Evolutionary conservation across 345 rosid species (phyloP), one percentile per base, ranked within the genome.

Genomic region (Raphanus sativus): DNA sequence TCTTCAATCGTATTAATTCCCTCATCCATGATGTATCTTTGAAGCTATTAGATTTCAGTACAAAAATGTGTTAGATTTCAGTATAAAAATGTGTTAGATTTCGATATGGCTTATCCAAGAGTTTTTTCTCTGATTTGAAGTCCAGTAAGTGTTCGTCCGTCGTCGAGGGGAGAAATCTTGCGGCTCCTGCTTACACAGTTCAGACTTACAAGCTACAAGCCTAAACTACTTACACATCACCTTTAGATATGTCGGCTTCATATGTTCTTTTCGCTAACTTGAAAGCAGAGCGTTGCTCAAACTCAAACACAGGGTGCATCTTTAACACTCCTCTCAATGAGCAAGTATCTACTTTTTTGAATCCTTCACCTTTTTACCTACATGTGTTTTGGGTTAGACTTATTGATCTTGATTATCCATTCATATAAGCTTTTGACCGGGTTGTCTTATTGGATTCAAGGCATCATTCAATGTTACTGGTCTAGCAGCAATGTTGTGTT

Each of bases 341-440:
- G 9, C 52, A 45, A 45, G 52, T 45, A 12, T 45, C 4, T 45
- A 11, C 36, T 32, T 40, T 45, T 42, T 42, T 42, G 4, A 42
- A 42, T 42, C 52, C 28, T 38, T 71, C 6, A 30, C 28, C 2
- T 36, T 3, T 9, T 17, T 38, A 38, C 10, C 12, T 56, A 4
- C 28, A 25, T 36, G 16, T 59, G 66, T 60, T 60, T 38, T 38
- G 45, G 45, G 45, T 38, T 38, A 38, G 45, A 38, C 45, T 8
- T 8, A 38, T 42, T 74, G 64, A n/a, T 26, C 26, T 56, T 60
- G 69, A 68, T 36, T 25, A 60, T 38, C 8, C 16, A 25, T 16
- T 45, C n/a, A 29, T 70, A 4, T 54, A 60, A 65, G 33, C 69
- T 75, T 50, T 75, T 42, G 45, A 15, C 2, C 67, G 6, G 8